Evolutionary conservation across 2,329 filamentous ascomycete genomes (phyloP).

Genomic region (Penicillium sp.): DNA sequence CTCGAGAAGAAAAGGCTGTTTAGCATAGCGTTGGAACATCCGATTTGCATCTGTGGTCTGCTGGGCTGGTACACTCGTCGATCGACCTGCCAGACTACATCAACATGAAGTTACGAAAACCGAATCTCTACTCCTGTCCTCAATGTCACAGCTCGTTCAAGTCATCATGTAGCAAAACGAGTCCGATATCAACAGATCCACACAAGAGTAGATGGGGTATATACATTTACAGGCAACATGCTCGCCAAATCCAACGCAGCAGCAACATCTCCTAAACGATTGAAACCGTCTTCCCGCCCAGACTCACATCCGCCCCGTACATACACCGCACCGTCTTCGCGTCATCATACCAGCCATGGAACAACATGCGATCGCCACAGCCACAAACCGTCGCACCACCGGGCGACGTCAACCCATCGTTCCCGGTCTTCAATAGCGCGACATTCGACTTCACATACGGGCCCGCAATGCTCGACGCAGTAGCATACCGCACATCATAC

Average conservation of each 20-base stretch:
- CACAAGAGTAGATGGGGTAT: slow-evolving; percentile 1
- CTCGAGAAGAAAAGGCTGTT: slow-evolving; percentile 11
- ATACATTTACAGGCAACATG: not conserved
- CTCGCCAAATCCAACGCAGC: not conserved
- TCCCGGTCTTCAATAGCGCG: slow-evolving; percentile 36
- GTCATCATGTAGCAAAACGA: no score
- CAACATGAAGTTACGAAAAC: no score
- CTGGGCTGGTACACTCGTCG: no score
- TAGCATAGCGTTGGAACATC: not conserved
- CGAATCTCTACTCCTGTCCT: no score
- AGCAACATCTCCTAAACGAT: slow-evolving; percentile 7
- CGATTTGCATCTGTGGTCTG: no score
- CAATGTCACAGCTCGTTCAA: no score
- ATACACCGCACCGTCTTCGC: slow-evolving; percentile 26
- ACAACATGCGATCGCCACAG: slow-evolving; percentile 33
- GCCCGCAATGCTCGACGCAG: slow-evolving; percentile 39
- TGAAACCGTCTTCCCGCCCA: slow-evolving; percentile 18
- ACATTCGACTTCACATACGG: slow-evolving; percentile 38
- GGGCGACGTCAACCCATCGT: slow-evolving; percentile 30
- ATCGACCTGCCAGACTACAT: no score
- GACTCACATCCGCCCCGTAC: slow-evolving; percentile 29
- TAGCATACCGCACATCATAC: slow-evolving; percentile 63
- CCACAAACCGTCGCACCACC: slow-evolving; percentile 34
- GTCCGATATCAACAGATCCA: no score
- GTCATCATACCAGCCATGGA: slow-evolving; percentile 32